Conservation (phyloP, 805 yeast species). For the Diddensiella transvaalensis region DNA sequence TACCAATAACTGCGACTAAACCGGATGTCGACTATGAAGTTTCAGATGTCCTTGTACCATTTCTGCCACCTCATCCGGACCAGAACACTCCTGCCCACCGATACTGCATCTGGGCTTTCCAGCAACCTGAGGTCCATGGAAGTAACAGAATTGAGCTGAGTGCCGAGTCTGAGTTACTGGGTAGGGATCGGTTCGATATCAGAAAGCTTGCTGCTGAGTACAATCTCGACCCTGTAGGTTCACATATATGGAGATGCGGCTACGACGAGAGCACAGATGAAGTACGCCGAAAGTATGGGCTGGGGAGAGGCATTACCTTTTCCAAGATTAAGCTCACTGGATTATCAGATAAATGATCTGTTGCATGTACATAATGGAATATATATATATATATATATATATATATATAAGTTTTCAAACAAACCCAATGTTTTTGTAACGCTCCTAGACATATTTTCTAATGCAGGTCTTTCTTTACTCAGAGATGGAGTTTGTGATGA, state of each 20-base stretch:
- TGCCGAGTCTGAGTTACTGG: slow-evolving; percentile 19
- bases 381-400: no score
- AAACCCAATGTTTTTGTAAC: not conserved
- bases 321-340: slow-evolving; percentile 14
- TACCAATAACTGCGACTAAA: slow-evolving; percentile 55
- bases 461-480: slow-evolving; percentile 8
- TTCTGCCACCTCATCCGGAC: slow-evolving; percentile 84
- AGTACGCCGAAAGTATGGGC: slow-evolving; percentile 69
- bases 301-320: slow-evolving; percentile 70
- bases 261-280: slow-evolving; percentile 72
- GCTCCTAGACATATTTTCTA: not conserved
- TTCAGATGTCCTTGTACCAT: slow-evolving; percentile 45
- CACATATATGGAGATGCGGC: slow-evolving; percentile 82
- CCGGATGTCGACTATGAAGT: slow-evolving; percentile 44
- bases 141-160: slow-evolving; percentile 2
- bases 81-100: slow-evolving; percentile 82
- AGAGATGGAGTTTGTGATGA: slow-evolving; percentile 27
- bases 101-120: slow-evolving; percentile 84
- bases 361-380: slow-evolving; percentile 2
- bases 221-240: slow-evolving; percentile 76
- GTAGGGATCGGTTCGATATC: slow-evolving; percentile 61
- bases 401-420: slow-evolving; percentile 1
- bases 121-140: slow-evolving; percentile 45
- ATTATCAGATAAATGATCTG: not conserved
- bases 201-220: slow-evolving; percentile 58